Evolutionary conservation across 2,329 filamentous ascomycete genomes (phyloP), one percentile per base, ranked within the genome.

Genomic region (Neofusicoccum umdonicola): DNA sequence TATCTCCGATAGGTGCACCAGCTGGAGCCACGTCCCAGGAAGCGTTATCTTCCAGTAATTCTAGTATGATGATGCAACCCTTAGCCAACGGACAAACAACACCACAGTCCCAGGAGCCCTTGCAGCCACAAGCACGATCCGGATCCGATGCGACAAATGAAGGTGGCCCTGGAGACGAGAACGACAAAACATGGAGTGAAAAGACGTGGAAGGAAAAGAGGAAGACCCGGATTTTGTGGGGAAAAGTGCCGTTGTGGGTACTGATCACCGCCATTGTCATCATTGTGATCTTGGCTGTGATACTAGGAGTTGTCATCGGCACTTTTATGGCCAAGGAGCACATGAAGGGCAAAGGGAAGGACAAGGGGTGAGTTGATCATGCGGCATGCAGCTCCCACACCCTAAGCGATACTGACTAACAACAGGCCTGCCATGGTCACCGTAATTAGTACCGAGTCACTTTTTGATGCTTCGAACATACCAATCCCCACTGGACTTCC

Each of bases 291-390:
- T 72, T 77, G 47, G 81, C 81, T 47, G 79, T 80, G 37, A 77
- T 83, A 34, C 76, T 85, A 48, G 84, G 84, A 60, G 83, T 82
- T 62, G 80, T 83, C 5, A 81, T 86, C 69, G 84, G 84, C 4
- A 83, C 83, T 42, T 76, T 85, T 27, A 71, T 85, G 60, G 81
- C 81, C 13, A 82, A 81, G 42, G 76, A 73, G 62, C 76, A 74
- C 67, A 77, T 73, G 60, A 35, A 44, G 37, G 72, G 27, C 41
- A 69, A 74, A 60, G 67, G 69, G 15, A 69, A 68, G 15, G 62
- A 68, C 42, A 64, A 71, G 15, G 56, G 66, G 73, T 76, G 70
- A 71, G 75, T 64, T 17, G 22, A 11, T 9, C 19, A 15, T 34
- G 44, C 22, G 15, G 27, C 22, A 19, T 11, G 45, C 35, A n/a